Evolutionary conservation across 495 filamentous ascomycete genomes (phyloP).

Genomic region (Glonium stellatum): DNA sequence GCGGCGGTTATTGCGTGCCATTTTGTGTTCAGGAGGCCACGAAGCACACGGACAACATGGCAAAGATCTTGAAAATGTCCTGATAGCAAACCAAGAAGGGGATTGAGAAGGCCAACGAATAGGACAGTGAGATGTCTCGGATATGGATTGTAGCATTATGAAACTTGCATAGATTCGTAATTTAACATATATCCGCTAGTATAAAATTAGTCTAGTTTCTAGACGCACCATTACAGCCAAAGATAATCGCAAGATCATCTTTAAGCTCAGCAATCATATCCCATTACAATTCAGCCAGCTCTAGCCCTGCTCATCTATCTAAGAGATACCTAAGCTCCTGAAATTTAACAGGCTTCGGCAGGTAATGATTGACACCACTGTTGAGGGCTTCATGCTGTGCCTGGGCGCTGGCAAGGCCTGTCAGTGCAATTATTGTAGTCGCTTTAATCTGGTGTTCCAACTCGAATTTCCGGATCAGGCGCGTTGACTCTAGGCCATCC

Average conservation of each 20-base stretch:
- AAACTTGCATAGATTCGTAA: background rate
- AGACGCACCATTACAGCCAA: too few relatives aligned
- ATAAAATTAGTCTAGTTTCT: too few relatives aligned
- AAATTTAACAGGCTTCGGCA: constrained; percentile 25
- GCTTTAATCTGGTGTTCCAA: constrained; percentile 3
- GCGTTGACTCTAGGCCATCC: constrained; percentile 25
- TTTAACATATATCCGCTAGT: too few relatives aligned
- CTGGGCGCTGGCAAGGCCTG: constrained; percentile 15
- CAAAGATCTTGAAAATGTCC: background rate
- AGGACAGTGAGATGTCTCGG: background rate
- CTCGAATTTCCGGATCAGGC: constrained; percentile 19
- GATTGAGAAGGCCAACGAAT: background rate
- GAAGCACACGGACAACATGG: background rate
- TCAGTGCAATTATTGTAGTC: constrained; percentile 18
- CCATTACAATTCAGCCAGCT: background rate
- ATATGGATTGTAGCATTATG: background rate
- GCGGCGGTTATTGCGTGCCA: background rate
- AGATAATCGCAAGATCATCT: too few relatives aligned
- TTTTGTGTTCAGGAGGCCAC: background rate
- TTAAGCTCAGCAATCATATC: too few relatives aligned
- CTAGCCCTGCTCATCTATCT: background rate
- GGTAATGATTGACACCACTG: constrained; percentile 18
- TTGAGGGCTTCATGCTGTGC: constrained; percentile 21
- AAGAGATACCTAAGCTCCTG: constrained; percentile 7
- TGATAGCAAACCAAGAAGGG: background rate